phyloP scores from a whole-genome alignment of 164 flowering plant genomes.

The Nelumbo lutea region DNA sequence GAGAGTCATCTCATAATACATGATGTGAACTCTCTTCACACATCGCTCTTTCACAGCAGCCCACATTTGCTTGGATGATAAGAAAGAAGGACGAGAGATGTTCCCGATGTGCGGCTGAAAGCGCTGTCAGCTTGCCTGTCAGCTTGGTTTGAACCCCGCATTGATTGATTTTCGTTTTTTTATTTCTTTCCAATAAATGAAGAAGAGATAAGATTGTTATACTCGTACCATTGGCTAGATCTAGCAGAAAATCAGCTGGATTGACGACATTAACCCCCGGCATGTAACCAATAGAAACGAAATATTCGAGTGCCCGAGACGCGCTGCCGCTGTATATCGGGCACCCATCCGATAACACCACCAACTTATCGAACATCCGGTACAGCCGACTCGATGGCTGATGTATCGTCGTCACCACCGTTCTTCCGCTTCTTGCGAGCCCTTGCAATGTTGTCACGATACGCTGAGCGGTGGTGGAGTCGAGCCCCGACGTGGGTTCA shows the following conservation, averaged over 20 bases:
- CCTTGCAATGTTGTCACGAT: constrained; percentile 51
- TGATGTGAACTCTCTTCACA: too few relatives aligned
- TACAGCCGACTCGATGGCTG: constrained; percentile 88
- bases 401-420: constrained; percentile 78
- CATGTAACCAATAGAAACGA: constrained; percentile 48
- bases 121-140: too few relatives aligned
- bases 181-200: not conserved
- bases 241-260: constrained; percentile 90
- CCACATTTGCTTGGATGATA: too few relatives aligned
- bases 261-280: constrained; percentile 52
- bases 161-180: too few relatives aligned
- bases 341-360: constrained; percentile 67
- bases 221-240: constrained; percentile 78
- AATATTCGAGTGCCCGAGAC: constrained; percentile 57
- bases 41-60: too few relatives aligned
- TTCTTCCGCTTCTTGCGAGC: constrained; percentile 73
- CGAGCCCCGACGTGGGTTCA: constrained; percentile 95
- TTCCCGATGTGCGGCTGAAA: too few relatives aligned
- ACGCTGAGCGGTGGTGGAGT: constrained; percentile 83
- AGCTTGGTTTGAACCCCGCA: too few relatives aligned
- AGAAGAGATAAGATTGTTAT: not conserved
- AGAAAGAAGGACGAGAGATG: too few relatives aligned
- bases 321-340: constrained; percentile 73
- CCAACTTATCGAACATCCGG: constrained; percentile 76
- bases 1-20: too few relatives aligned